Base-by-base conservation (phyloP, 2,329 filamentous ascomycete species). In the Malbranchea zuffiana region DNA sequence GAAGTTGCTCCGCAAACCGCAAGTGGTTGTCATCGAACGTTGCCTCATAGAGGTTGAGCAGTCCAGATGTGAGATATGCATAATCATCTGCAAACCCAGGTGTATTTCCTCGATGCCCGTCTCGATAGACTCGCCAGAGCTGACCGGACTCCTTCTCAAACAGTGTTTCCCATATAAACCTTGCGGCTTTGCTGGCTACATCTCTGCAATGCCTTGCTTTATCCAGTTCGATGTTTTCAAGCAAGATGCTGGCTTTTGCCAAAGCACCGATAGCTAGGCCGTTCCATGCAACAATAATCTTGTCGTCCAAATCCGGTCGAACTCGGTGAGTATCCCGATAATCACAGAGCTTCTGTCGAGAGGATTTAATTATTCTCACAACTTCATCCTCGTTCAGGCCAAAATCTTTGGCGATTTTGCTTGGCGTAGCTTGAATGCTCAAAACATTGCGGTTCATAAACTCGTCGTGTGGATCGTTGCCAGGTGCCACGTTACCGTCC, bases 381-480 rank as follows among this genome's bases (percentile, higher is more conserved):
- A 88, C 74, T 43, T 86, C 79, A 1, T 76, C 70, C 39, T 78
- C 74, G 0, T 78, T 70, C 10, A 88, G 67, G 1, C 76, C 78
- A 49, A 93, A 82, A 47, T 90, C 79, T 39, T 74, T 74, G 10
- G 80, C 79, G 5, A 98, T 67, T 31, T 80, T 75, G 13, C 71
- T 68, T 0, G 77, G 69, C 0, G 78, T 81, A 42, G 72, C 76
- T 23, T 73, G 73, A 17, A 93, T 71, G 24, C 77, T 75, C 2
- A 95, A 62, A 4, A 94, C 86, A 52, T 96, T 98, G 55, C 93
- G 85, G 50, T 88, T 86, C 52, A 93, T 80, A 42, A 96, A 88
- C 52, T 96, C 88, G 53, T 96, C 88, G 50, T 93, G 82, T 0
- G 83, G 80, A 53, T 98, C 90, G 48, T 88, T 77, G 38, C 80